Evolutionary conservation across 78 protist species (phyloP).

Genomic region (Blattamonas nauphoetae): DNA sequence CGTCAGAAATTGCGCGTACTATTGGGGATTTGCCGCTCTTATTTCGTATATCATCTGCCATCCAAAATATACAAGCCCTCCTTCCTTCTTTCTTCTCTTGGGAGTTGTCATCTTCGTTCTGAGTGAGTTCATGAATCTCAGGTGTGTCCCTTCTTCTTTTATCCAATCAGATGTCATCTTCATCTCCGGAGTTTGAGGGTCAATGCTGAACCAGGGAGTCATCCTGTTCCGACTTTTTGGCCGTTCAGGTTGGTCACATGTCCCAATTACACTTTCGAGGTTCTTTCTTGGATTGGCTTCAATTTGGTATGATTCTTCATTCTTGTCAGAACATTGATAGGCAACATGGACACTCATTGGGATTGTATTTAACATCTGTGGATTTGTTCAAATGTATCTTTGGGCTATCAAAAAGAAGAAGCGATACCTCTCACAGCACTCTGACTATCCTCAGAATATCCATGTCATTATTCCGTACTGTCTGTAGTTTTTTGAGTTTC

Average conservation of each 20-base stretch:
- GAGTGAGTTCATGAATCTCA: background rate
- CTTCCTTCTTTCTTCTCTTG: background rate
- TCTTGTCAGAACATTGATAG: constrained; percentile 20
- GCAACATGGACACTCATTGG: background rate
- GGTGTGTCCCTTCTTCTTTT: background rate
- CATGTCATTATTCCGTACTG: background rate
- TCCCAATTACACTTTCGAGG: constrained; percentile 71
- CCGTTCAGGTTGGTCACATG: constrained; percentile 55
- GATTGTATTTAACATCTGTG: constrained; percentile 50
- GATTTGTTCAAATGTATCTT: constrained; percentile 59
- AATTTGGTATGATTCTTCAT: background rate
- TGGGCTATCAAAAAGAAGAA: constrained; percentile 69
- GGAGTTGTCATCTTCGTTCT: constrained; percentile 15
- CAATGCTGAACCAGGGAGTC: constrained; percentile 44
- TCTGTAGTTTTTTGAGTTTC: no score
- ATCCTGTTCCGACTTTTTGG: constrained; percentile 44
- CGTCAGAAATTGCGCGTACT: constrained; percentile 61
- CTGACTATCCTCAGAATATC: constrained; percentile 35
- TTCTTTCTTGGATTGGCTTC: constrained; percentile 60
- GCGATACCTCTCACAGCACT: constrained; percentile 40
- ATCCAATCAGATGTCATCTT: constrained; percentile 22
- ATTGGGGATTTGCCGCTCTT: constrained; percentile 56
- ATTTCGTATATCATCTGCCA: constrained; percentile 50
- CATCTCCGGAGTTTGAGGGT: constrained; percentile 55
- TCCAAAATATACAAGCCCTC: constrained; percentile 43